These are phyloP conservation scores for Mycena alexandri DNA, from an alignment of 768 basidiomycete species.

Conservation along the genomic window DNA sequence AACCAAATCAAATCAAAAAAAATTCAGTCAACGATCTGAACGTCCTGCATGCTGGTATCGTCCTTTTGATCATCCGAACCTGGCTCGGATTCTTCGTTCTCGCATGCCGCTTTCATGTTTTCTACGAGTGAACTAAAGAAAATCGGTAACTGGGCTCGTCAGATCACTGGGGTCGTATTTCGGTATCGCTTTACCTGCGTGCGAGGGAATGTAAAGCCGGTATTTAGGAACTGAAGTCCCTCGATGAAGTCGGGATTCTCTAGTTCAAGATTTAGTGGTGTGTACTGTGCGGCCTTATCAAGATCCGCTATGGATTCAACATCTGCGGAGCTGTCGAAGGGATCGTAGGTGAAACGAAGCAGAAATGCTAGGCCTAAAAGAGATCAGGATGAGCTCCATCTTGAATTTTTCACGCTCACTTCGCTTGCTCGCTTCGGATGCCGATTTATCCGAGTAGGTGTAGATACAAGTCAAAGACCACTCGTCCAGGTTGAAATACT, in stretches of 20 bases:
- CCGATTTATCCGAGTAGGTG: slow-evolving; percentile 59
- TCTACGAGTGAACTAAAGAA: slow-evolving; percentile 31
- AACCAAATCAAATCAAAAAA: background rate
- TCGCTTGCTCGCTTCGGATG: slow-evolving; percentile 52
- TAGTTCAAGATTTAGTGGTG: slow-evolving; percentile 73
- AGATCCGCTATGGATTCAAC: slow-evolving; percentile 54
- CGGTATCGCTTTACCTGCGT: slow-evolving; percentile 56
- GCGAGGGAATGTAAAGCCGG: slow-evolving; percentile 76
- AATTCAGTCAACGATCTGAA: slow-evolving; percentile 27
- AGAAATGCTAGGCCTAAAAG: slow-evolving; percentile 72
- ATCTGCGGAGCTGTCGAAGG: slow-evolving; percentile 44
- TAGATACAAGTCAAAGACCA: slow-evolving; percentile 77
- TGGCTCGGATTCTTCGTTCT: slow-evolving; percentile 15
- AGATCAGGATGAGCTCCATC: slow-evolving; percentile 30
- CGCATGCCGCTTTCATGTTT: slow-evolving; percentile 36
- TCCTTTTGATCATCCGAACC: background rate
- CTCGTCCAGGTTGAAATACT: slow-evolving; percentile 66
- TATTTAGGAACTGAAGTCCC: slow-evolving; percentile 70
- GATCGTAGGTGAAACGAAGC: slow-evolving; percentile 62
- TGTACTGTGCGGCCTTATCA: slow-evolving; percentile 67
- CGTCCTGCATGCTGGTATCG: slow-evolving; percentile 22
- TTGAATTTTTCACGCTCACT: slow-evolving; percentile 37
- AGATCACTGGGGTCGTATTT: background rate
- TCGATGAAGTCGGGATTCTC: slow-evolving; percentile 69
- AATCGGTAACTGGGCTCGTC: slow-evolving; percentile 28